Conservation (phyloP, 2,329 filamentous ascomycete species). For the Xylogone sp. region DNA sequence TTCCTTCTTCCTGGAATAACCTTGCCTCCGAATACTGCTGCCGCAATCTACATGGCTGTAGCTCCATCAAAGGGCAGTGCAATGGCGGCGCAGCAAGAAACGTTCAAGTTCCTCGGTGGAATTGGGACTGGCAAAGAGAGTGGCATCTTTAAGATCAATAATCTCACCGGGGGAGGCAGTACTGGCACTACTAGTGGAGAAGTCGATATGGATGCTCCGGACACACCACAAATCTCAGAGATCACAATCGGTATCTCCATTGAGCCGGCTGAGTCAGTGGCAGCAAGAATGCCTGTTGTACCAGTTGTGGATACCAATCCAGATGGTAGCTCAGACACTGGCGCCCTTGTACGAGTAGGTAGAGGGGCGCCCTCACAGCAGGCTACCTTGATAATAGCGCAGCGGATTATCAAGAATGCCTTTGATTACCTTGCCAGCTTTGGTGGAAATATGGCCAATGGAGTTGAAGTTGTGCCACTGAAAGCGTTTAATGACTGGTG, state of each 20-base stretch:
- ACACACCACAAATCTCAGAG: constrained; percentile 4
- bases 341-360: constrained; percentile 19
- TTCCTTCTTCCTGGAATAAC: constrained; percentile 78
- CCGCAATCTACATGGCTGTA: constrained; percentile 85
- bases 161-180: constrained; percentile 33
- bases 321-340: constrained; percentile 21
- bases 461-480: constrained; percentile 85
- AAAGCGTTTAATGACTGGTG: constrained; percentile 98
- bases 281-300: constrained; percentile 61
- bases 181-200: constrained; percentile 29
- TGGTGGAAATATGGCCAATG: constrained; percentile 54
- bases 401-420: constrained; percentile 92
- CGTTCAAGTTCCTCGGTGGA: constrained; percentile 81
- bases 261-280: constrained; percentile 71
- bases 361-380: constrained; percentile 10
- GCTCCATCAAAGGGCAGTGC: constrained; percentile 21
- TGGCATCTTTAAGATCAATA: constrained; percentile 77
- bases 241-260: constrained; percentile 79
- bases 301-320: constrained; percentile 35
- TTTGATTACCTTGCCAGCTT: constrained; percentile 96
- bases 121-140: constrained; percentile 88
- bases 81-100: constrained; percentile 30
- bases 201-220: constrained; percentile 23
- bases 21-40: constrained; percentile 73
- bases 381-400: constrained; percentile 78